Percentiles rank a stretch among this genome's conserved stretches.
These are phyloP conservation scores for Fusarium protoensiforme DNA, from an alignment of 2,329 filamentous ascomycete species.

Conservation along the genomic window DNA sequence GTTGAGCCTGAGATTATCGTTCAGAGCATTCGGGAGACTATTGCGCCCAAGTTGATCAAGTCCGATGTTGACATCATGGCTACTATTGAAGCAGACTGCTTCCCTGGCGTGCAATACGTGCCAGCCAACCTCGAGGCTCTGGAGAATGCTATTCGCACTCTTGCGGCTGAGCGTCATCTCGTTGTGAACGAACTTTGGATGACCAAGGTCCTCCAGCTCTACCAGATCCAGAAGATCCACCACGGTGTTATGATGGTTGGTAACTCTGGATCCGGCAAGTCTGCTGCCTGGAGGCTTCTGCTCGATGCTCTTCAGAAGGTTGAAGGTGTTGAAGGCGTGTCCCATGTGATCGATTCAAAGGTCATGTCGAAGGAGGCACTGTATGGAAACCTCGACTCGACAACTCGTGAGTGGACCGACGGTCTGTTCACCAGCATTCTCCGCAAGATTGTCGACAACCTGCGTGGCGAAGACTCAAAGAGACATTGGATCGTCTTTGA, in stretches of 20 bases:
- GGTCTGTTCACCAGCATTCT: constrained; percentile 98
- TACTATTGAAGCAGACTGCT: constrained; percentile 83
- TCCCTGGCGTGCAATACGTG: constrained; percentile 93
- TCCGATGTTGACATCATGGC: constrained; percentile 91
- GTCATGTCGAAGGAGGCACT: constrained; percentile 99
- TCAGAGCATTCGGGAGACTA: constrained; percentile 97
- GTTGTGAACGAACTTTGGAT: constrained; percentile 96
- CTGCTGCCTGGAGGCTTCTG: constrained; percentile 91
- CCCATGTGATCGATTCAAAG: constrained; percentile 98
- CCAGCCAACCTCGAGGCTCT: constrained; percentile 86
- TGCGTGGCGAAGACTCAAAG: constrained; percentile 96
- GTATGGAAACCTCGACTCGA: constrained; percentile 95
- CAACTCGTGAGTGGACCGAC: constrained; percentile 98
- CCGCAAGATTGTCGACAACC: constrained; percentile 97
- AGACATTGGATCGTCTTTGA: constrained; percentile 99
- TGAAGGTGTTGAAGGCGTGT: constrained; percentile 92
- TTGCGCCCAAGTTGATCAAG: constrained; percentile 95
- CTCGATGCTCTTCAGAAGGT: constrained; percentile 91
- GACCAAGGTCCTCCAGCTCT: constrained; percentile 95
- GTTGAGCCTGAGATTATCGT: constrained; percentile 98
- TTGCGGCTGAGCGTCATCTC: constrained; percentile 86
- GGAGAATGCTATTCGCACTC: constrained; percentile 81
- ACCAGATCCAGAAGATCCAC: constrained; percentile 97
- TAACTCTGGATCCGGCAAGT: constrained; percentile 97
- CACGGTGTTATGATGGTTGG: constrained; percentile 99